phyloP scores from a whole-genome alignment of 495 filamentous ascomycete genomes.

The Penicillium tannophilum region DNA sequence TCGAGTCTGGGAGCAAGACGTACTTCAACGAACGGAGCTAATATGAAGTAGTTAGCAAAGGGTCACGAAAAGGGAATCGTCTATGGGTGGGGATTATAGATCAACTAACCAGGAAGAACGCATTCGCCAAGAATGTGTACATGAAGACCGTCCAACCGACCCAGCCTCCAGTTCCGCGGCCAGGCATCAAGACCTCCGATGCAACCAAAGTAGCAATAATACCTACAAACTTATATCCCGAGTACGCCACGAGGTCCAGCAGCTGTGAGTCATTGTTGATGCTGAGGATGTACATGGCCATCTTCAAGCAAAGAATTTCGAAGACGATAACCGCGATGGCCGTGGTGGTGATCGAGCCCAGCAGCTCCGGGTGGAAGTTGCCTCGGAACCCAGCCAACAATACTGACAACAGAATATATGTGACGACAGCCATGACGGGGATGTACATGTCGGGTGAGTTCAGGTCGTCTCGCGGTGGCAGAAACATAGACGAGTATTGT shows the following conservation, averaged over 20 bases:
- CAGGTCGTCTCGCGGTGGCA: constrained; percentile 93
- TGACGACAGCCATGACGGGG: constrained; percentile 82
- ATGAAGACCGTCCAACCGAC: constrained; percentile 84
- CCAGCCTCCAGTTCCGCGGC: constrained; percentile 80
- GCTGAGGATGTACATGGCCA: constrained; percentile 88
- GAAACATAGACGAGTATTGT: constrained; percentile 76
- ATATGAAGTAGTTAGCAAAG: background rate
- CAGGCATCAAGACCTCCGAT: constrained; percentile 73
- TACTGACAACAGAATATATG: constrained; percentile 91
- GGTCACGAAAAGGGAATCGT: constrained; percentile 21
- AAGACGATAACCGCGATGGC: constrained; percentile 79
- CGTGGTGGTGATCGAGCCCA: constrained; percentile 84
- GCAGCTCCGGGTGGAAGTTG: constrained; percentile 87
- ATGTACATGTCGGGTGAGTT: constrained; percentile 99
- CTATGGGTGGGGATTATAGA: background rate
- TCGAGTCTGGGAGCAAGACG: constrained; percentile 86
- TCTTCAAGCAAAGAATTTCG: constrained; percentile 86
- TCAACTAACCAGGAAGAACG: constrained; percentile 83
- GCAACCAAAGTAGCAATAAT: constrained; percentile 83
- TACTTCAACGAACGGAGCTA: constrained; percentile 94
- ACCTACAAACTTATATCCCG: constrained; percentile 98
- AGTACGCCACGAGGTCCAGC: constrained; percentile 91
- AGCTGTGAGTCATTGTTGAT: constrained; percentile 89
- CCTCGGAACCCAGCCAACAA: constrained; percentile 90
- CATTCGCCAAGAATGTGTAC: constrained; percentile 91